Base-by-base conservation (phyloP, 2,329 filamentous ascomycete species). In the Fusarium guadeloupense region DNA sequence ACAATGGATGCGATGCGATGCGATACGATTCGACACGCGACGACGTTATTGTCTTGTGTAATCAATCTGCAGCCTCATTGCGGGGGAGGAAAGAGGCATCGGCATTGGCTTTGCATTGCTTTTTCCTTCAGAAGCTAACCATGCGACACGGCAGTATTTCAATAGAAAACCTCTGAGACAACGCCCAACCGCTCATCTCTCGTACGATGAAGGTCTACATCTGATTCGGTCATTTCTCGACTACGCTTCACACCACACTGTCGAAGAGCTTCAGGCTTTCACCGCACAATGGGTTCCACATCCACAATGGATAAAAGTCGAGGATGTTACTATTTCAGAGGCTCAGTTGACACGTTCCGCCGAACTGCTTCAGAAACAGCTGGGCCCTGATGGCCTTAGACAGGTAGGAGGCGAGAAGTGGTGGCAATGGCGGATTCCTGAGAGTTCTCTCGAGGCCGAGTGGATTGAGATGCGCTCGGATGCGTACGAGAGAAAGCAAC, bases 401-500 rank as follows among this genome's bases (percentile, higher is more conserved):
- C 83, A 85, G 63, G 88, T 96, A 38, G 95, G 95, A 34, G 95
- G 95, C 4, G 83, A 85, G 69, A 85, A 88, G 58, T 93, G 95
- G 95, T 93, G 94, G 94, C 86, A 92, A 76, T 97, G 93, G 93
- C 85, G 91, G 46, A 85, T 86, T 48, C 85, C 85, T 5, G 82
- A 86, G 21, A 82, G 78, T 40, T 81, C 87, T 1, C 78, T 97
- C 23, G 87, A 87, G 69, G 93, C 90, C 1, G 94, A 99, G 73
- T 98, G 93, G 94, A 92, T 99, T 66, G 95, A 98, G 81, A 97
- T 97, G 93, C 88, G 86, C 65, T 83, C 87, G 45, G 90, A 98
- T 74, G 72, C 72, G 23, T 81, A 89, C 57, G 87, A 90, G 71
- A 86, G 92, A 53, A 89, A 88, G 73, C 85, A 84, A 70, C 77